Evolutionary conservation across 1,139 yeast genomes (phyloP).

Genomic region (Lodderomyces margitis): DNA sequence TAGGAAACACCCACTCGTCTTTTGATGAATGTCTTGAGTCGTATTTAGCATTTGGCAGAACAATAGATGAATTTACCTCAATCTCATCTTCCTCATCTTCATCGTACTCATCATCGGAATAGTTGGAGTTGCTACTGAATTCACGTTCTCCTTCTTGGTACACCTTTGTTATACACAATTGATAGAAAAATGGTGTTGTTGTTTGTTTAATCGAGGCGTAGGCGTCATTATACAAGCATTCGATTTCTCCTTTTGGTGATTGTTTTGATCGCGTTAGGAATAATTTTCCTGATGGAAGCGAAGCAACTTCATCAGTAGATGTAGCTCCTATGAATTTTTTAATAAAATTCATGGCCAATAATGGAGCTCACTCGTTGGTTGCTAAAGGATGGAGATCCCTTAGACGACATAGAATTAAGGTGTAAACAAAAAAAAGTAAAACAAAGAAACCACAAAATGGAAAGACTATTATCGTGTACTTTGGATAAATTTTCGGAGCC

Average conservation of each 20-base stretch:
- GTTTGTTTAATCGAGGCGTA: constrained; percentile 70
- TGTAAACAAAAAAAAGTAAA: not conserved
- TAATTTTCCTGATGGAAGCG: constrained; percentile 78
- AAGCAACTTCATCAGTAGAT: constrained; percentile 64
- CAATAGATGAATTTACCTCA: constrained; percentile 21
- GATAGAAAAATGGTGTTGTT: constrained; percentile 63
- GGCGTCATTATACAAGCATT: constrained; percentile 82
- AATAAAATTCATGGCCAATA: constrained; percentile 67
- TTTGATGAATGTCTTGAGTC: constrained; percentile 22
- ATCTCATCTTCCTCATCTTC: constrained; percentile 54
- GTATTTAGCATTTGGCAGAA: constrained; percentile 3
- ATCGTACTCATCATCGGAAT: constrained; percentile 53
- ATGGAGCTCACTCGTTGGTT: not conserved
- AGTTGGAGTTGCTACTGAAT: constrained; percentile 28
- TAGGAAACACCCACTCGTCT: constrained; percentile 68
- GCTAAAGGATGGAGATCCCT: no score
- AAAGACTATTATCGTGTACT: not conserved
- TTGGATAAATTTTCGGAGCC: not conserved
- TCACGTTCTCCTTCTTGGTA: constrained; percentile 63
- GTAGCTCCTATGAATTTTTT: constrained; percentile 64
- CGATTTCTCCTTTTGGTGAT: constrained; percentile 84
- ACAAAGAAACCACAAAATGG: not conserved
- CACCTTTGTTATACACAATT: constrained; percentile 68
- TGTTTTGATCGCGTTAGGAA: constrained; percentile 69
- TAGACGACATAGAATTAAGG: no score